Base-by-base conservation (phyloP, 495 filamentous ascomycete genomes). In the Margaritispora aquatica region DNA sequence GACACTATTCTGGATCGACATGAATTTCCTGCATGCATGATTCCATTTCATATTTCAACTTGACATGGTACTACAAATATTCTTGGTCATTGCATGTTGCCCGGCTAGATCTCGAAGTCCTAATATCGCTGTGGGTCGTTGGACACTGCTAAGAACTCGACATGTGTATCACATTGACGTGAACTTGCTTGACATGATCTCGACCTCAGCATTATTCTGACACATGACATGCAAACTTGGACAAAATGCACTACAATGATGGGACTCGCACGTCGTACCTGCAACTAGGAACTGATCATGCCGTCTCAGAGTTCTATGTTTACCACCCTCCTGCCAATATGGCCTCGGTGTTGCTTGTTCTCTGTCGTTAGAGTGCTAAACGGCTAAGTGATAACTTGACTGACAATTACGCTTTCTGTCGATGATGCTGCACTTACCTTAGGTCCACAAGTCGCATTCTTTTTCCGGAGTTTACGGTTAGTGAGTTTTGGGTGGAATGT, bases 1-100 rank as follows among this genome's bases (percentile, higher is more conserved):
- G 66, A 68, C 61, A 68, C 66, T 51, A 65, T 63, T 34, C 13
- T 57, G 58, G 53, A 57, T 58, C 62, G 53, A 64, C 57, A 55
- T 67, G 65, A 64, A 47, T 61, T 62, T 53, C 59, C 50, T 61
- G 54, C 41, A 59, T 57, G 60, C 58, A 52, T 51, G 63, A 31
- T 49, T 47, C 54, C 38, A 62, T 62, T 66, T 47, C 59, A 50
- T 62, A 49, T 36, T 55, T 57, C 49, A 49, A 55, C 31, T 51
- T 57, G 49, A 24, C 55, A 31, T 61, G 26, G 49, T 50, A 59
- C 22, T 34, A 46, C 26, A 47, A 24, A 54, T 27, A 41, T 36
- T 20, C 24, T 27, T 55, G 38, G 38, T 44, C 41, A 38, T 38
- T 41, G n/a, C 26, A 41, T 59, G 34, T 23, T 59, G 20, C 47